A percentile compares a stretch with the other conserved stretches of the same genome.
These are phyloP conservation scores for Corniculantispora saksenae DNA, from an alignment of 2,329 filamentous ascomycete species.

Conservation along the genomic window DNA sequence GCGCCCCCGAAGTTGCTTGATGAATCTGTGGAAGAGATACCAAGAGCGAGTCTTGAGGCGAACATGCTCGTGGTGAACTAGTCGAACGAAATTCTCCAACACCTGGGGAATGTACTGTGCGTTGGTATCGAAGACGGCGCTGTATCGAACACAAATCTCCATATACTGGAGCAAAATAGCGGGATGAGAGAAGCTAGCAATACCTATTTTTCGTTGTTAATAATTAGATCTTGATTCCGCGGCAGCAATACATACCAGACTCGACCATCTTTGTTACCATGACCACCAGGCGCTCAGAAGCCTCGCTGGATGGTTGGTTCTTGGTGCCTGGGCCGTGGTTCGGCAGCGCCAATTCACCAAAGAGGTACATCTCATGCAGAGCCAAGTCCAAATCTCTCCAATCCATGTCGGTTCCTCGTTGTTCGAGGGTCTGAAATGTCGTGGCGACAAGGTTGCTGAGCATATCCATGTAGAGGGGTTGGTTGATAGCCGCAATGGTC, in stretches of 20 bases:
- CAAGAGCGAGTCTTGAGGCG: conserved; percentile 89
- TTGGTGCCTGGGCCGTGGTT: conserved; percentile 86
- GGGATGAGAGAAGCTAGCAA: conserved; percentile 83
- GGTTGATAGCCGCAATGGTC: conserved; percentile 85
- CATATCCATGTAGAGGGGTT: conserved; percentile 83
- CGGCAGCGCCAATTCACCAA: conserved; percentile 90
- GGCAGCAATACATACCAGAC: conserved; percentile 62
- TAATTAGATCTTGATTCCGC: conserved; percentile 13
- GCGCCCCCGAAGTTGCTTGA: conserved; percentile 81
- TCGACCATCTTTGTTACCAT: conserved; percentile 98
- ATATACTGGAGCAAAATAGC: conserved; percentile 95
- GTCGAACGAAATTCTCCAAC: conserved; percentile 85
- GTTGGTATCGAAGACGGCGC: conserved; percentile 86
- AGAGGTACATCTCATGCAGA: conserved; percentile 91
- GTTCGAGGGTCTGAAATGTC: conserved; percentile 79
- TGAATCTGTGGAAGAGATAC: conserved; percentile 94
- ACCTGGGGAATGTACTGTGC: conserved; percentile 79
- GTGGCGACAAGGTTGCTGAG: conserved; percentile 84
- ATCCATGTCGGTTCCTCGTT: conserved; percentile 73
- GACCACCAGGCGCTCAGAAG: conserved; percentile 77
- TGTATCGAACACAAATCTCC: conserved; percentile 96
- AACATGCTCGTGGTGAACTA: conserved; percentile 85
- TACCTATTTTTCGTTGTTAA: conserved; percentile 52
- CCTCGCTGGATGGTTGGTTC: conserved; percentile 75
- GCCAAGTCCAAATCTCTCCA: conserved; percentile 96